These are phyloP conservation scores for Entamoeba moshkovskii DNA, from an alignment of 208 protist genomes.

Conservation along the genomic window DNA sequence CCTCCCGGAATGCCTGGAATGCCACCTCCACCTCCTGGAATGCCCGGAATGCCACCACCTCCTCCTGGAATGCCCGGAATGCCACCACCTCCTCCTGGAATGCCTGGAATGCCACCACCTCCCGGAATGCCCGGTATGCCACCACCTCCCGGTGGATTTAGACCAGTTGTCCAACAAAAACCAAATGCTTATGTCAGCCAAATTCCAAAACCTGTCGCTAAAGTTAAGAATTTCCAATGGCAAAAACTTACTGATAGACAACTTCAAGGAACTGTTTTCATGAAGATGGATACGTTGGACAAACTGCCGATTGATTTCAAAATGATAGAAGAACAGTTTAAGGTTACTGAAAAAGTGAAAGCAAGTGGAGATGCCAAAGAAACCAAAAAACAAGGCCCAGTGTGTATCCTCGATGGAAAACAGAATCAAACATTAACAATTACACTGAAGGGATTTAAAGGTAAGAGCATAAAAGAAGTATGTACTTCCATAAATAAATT, in stretches of 20 bases:
- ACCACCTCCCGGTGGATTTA: neutral
- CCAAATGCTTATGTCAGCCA: neutral
- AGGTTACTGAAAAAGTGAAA: neutral
- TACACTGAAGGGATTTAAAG: neutral
- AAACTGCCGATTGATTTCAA: neutral
- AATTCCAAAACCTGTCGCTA: neutral
- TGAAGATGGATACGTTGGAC: neutral
- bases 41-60: neutral
- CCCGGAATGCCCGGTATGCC: neutral
- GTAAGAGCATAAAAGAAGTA: neutral
- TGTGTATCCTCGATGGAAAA: neutral
- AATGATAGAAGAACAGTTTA: neutral
- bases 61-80: neutral
- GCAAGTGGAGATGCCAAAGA: neutral
- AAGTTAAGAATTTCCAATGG: neutral
- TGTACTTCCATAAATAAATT: neutral
- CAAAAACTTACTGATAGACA: neutral
- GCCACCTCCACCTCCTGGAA: neutral
- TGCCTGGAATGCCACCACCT: neutral
- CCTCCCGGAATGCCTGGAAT: neutral
- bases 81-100: neutral
- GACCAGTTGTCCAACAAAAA: neutral
- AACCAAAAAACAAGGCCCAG: neutral
- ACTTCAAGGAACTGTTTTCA: neutral
- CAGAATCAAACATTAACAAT: neutral